phyloP scores from a whole-genome alignment of 441 rosid species.

The Geranium incanum region DNA sequence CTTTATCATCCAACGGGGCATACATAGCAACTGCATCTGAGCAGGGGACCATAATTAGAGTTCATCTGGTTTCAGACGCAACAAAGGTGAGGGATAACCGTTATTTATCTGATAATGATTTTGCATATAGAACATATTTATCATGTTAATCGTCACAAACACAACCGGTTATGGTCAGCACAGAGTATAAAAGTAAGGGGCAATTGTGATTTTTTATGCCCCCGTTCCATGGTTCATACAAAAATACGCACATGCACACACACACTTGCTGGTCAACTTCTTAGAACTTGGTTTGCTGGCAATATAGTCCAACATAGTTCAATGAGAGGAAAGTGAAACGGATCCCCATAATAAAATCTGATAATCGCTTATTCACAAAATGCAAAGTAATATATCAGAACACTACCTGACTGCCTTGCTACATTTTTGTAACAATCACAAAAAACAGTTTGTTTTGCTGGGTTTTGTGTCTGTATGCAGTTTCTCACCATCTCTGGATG shows the following conservation, averaged over 20 bases:
- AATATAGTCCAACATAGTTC: background rate
- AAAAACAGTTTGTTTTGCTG: background rate
- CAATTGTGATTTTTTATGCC: background rate
- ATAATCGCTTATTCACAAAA: background rate
- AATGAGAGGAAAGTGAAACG: background rate
- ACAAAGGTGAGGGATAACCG: constrained; percentile 48
- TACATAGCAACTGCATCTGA: constrained; percentile 87
- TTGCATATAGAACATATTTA: background rate
- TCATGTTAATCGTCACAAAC: background rate
- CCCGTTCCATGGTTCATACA: background rate
- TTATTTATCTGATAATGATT: constrained; percentile 4
- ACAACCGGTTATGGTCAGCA: too few relatives aligned
- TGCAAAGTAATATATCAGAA: background rate
- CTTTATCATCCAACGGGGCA: constrained; percentile 65
- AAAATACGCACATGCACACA: background rate
- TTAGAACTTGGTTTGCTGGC: background rate
- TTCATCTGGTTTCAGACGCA: constrained; percentile 74
- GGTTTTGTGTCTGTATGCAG: background rate
- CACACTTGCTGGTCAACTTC: background rate
- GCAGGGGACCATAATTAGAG: constrained; percentile 77
- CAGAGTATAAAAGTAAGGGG: too few relatives aligned
- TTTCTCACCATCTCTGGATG: constrained; percentile 1
- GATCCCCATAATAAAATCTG: background rate
- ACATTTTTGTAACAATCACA: background rate
- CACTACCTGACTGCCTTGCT: background rate